Evolutionary conservation across 371 early-diverging fungal species (phyloP), one percentile per base, ranked within the genome.

Genomic region (Mucor ambiguus): DNA sequence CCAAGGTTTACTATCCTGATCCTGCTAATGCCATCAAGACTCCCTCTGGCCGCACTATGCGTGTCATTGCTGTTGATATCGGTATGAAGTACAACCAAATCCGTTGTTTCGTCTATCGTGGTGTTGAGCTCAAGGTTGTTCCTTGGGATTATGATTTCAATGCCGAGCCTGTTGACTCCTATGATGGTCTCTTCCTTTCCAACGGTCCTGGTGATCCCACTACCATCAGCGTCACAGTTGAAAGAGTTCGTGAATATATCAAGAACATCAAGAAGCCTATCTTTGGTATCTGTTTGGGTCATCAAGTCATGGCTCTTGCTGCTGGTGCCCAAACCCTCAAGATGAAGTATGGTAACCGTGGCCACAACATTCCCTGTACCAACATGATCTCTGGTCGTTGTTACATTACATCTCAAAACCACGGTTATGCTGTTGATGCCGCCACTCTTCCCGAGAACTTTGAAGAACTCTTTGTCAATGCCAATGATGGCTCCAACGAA

Each of bases 51-150:
- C 92, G 90, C 68, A 84, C 90, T 7, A 76, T 96, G 60, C 90
- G 93, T 59, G 85, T 98, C 41, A 71, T 98, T 52, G 95, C 94
- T 33, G 90, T 98, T 7, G 98, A 98, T 79, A 94, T 98, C 18
- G 98, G 98, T 71, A 96, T 98, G 95, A 98, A 98, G 78, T 93
- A 87, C 85, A 97, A 97, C 84, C 98, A 98, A 81, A 93, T 97
- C 75, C 92, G 97, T 63, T 96, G 96, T 86, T 96, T 98, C 71
- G 89, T 95, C 52, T 87, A 90, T 69, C 92, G 96, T 58, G 96
- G 97, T 69, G 93, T 98, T 30, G 95, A 96, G 68, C 80, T 97
- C 66, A 90, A 90, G 73, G 91, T 96, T 7, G 96, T 98, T 6
- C 98, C 98, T 11, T 97, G 95, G 95, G 87, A 98, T 77, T 93